A percentile compares a stretch with the other conserved stretches of the same genome.
phyloP scores from a whole-genome alignment of 2,329 filamentous ascomycete species.

The Aspergillus luchuensis region DNA sequence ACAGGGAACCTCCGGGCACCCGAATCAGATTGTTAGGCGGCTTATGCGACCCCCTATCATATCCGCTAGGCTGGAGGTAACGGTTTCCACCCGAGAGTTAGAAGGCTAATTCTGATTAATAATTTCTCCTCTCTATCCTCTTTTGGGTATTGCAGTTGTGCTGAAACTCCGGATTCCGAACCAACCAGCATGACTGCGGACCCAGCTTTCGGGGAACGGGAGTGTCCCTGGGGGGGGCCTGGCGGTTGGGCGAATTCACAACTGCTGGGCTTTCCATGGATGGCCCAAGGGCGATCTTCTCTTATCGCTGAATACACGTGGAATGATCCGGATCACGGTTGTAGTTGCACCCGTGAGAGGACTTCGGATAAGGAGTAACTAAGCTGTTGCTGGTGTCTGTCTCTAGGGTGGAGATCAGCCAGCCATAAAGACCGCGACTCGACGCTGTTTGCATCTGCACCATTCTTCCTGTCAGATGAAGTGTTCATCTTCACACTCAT shows the following conservation, averaged over 20 bases:
- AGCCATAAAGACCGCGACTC: too few relatives aligned
- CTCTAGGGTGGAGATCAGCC: too few relatives aligned
- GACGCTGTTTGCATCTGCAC: not conserved
- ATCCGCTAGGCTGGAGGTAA: not conserved
- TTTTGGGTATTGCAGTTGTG: not conserved
- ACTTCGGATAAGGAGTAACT: not conserved
- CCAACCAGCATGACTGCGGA: conserved; percentile 5
- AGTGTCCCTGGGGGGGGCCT: not conserved
- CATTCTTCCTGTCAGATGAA: not conserved
- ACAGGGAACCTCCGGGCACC: conserved; percentile 6
- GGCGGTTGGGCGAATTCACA: not conserved
- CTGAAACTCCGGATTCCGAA: conserved; percentile 4
- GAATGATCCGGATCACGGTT: not conserved
- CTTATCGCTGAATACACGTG: not conserved
- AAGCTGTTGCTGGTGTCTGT: not conserved
- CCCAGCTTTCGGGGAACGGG: not conserved
- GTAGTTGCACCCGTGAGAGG: not conserved
- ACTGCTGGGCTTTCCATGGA: not conserved
- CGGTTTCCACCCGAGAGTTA: not conserved
- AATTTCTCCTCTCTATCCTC: not conserved
- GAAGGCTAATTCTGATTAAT: not conserved
- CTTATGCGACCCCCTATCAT: not conserved
- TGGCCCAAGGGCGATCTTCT: not conserved
- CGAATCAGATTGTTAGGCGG: not conserved
- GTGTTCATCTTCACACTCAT: not conserved